These are phyloP conservation scores for Phytophthora europaea DNA, from an alignment of 352 stramenopile genomes.

Conservation along the genomic window DNA sequence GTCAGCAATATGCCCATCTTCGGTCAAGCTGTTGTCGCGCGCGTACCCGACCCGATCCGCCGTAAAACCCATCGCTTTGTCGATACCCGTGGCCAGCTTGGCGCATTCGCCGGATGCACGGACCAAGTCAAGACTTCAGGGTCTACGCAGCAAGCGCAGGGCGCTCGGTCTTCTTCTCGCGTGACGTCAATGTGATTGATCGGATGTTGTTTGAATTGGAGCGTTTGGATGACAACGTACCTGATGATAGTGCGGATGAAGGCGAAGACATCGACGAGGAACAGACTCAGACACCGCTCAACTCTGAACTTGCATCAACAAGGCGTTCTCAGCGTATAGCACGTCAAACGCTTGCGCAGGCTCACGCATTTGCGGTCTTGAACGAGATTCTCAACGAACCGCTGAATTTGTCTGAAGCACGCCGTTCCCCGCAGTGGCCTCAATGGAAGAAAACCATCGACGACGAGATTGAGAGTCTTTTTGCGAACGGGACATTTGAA, in stretches of 20 bases:
- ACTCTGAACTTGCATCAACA: not conserved
- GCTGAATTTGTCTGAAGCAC: not conserved
- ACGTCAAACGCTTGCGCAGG: not conserved
- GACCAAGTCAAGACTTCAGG: not conserved
- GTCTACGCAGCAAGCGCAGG: not conserved
- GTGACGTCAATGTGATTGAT: not conserved
- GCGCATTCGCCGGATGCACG: not conserved
- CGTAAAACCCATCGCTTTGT: slow-evolving; percentile 6
- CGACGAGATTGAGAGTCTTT: not conserved
- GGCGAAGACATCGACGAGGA: not conserved
- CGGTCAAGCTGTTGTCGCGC: slow-evolving; percentile 1
- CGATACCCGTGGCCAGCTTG: not conserved
- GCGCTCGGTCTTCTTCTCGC: not conserved
- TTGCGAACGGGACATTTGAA: slow-evolving; percentile 1
- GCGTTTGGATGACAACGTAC: not conserved
- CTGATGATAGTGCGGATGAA: not conserved
- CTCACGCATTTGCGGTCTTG: not conserved
- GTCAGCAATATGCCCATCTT: not conserved
- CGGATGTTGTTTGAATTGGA: slow-evolving; percentile 14
- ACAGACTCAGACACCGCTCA: not conserved
- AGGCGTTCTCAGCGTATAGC: not conserved
- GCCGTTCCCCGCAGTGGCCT: not conserved
- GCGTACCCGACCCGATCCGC: not conserved
- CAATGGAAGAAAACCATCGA: slow-evolving; percentile 10
- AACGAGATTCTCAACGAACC: not conserved